Evolutionary conservation across 2,329 filamentous ascomycete genomes (phyloP), one percentile per base, ranked within the genome.

Genomic region (Dichotomopilus funicola): DNA sequence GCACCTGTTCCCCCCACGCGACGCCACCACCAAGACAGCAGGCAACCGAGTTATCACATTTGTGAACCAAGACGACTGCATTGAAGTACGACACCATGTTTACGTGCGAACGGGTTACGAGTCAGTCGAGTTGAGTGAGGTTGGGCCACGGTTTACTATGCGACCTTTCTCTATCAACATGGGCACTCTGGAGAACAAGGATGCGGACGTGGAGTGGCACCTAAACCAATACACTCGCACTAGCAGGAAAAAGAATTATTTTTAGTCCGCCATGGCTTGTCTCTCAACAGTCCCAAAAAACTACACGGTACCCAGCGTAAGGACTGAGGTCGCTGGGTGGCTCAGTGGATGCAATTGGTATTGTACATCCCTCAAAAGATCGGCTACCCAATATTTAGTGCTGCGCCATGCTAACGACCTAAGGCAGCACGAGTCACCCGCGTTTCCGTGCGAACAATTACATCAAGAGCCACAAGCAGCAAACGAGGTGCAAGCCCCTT

Each of bases 131-230:
- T 73, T 96, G 64, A 86, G 88, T 11, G 91, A 96, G 70, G 90
- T 95, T 50, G 91, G 92, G 0, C 94, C 94, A 1, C 80, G 94
- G 55, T 96, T 97, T 89, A 96, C 91, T n/a, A 94, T 97, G 90
- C 80, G 90, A 63, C 76, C 91, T 52, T 99, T 97, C 68, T 90
- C 97, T 74, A 96, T 99, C 59, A 81, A 91, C 47, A 87, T 86
- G 52, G 92, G 94, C 12, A 95, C 92, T 4, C 75, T 96, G 58
- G 94, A 97, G 68, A 95, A 91, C 67, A 95, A 95, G 71, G 89
- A 95, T 63, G 92, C 92, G 4, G 94, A 99, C 72, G 85, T 95
- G 4, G 94, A 99, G 73, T 99, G 94, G 94, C 88, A 94, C 61
- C 78, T 99, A 61, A 95, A 89, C 59, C 92, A 96, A 68, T 99